Evolutionary conservation across 2,329 filamentous ascomycete genomes (phyloP), one percentile per base, ranked within the genome.

Genomic region (Exophiala phaeomuriformis): DNA sequence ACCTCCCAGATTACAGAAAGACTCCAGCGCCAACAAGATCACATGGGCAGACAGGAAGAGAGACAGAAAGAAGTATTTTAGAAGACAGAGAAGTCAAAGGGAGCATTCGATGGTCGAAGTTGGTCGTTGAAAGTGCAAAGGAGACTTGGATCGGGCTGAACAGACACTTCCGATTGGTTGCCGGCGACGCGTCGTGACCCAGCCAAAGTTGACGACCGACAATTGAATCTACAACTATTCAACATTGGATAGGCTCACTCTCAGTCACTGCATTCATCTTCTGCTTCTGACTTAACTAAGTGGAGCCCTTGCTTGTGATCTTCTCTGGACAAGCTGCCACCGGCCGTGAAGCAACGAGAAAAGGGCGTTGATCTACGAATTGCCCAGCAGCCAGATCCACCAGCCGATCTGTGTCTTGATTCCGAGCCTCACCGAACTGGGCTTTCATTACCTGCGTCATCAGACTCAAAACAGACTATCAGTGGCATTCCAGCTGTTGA

Each of bases 121-220:
- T 12, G 28, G 39, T 28, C 39, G 4, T 41, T 41, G n/a, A 6
- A 28, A 41, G 39, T 39, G 7, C 7, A 8, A 27, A 27, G 6
- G 12, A 4, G 39, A 27, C 19, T 19, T 19, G 19, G 19, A 19
- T 1, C 19, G 19, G 19, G 35, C 3, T 27, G 4, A 10, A 10
- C 31, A 3, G 29, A 28, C 43, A 19, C 19, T 2, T 27, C 35
- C 27, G 49, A 52, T 52, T 52, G 49, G 49, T 35, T 47, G 19
- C 12, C 28, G 10, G 32, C 42, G 49, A 52, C 49, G 49, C 49
- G 49, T 52, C 37, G n/a, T 33, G 6, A 8, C 27, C 19, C 39
- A 42, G 9, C 19, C 19, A 19, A 19, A 19, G 12, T 42, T 2
- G 9, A 37, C 7, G 7, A 37, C 7, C 35, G n/a, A 37, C 2